Percentiles rank a stretch among this genome's conserved stretches.
phyloP scores from a whole-genome alignment of 129 eudicot genomes.

The Pseudognaphalium luteoalbum region DNA sequence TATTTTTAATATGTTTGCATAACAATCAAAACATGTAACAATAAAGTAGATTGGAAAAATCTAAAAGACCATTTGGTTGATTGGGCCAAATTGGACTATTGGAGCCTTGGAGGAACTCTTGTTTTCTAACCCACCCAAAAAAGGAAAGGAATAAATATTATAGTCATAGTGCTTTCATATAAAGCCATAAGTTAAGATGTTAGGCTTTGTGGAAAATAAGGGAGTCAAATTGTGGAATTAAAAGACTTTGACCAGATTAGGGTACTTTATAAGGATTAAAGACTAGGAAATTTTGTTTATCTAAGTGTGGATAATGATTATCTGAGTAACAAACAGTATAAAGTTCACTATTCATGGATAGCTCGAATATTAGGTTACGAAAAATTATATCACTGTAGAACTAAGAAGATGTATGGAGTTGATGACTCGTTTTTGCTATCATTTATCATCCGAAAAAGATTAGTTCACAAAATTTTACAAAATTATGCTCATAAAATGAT shows the following conservation, averaged over 20 bases:
- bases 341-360: too few relatives aligned
- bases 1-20: not conserved
- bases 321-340: too few relatives aligned
- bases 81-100: not conserved
- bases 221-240: constrained; percentile 20
- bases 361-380: too few relatives aligned
- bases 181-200: constrained; percentile 25
- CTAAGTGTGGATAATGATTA: not conserved
- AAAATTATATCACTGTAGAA: too few relatives aligned
- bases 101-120: not conserved
- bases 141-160: not conserved
- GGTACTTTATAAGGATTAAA: not conserved
- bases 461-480: too few relatives aligned
- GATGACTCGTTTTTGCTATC: not conserved
- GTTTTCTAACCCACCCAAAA: constrained; percentile 27
- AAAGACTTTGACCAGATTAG: constrained; percentile 29
- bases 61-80: not conserved
- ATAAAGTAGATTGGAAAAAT: constrained; percentile 14
- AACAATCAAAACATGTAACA: not conserved
- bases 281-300: not conserved
- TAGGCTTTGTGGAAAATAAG: constrained; percentile 14
- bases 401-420: not conserved
- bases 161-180: constrained; percentile 18
- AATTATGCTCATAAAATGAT: too few relatives aligned
- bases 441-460: too few relatives aligned